Evolutionary conservation across 129 eudicot genomes (phyloP), one percentile per base, ranked within the genome.

Genomic region (Artemisia annua): DNA sequence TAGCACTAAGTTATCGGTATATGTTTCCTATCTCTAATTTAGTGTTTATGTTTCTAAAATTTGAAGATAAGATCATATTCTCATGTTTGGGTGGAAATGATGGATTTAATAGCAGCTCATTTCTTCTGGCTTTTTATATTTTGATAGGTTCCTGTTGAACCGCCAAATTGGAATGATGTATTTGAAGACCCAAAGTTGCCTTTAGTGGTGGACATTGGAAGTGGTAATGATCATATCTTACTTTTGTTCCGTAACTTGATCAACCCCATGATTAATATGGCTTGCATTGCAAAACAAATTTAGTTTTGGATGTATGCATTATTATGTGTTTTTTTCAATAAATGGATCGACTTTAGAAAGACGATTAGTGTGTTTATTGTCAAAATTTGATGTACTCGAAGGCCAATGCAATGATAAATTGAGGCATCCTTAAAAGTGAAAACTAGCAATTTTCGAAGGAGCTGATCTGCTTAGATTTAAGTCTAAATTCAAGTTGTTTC

Each of bases 151-250:
- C 95, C 99, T 1, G 94, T 67, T 14, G 85, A 86, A 82, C 85
- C 60, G 67, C 99, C 97, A 0, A 81, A 85, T 20, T 95, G 99
- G 99, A 84, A 85, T 78, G 86, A 76, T 66, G 96, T 91, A 16
- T 90, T 78, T 68, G 54, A 83, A 83, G 91, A 95, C 70, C 71
- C 94, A n/a, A 85, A 82, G 15, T 75, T 88, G 83, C 99, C 99
- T 8, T 82, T 95, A 63, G 86, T 91, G 87, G 97, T 95, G 83
- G 99, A 95, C 78, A 85, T 95, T 71, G 97, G 99, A 18, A 79
- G 88, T 48, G 99, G 97, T 95, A 90, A 74, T 62, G 32, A 70
- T 61, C 66, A 50, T 71, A 35, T 66, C 64, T 46, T 61, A 19
- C 67, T 61, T 39, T 55, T 35, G 15, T 5, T 71, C n/a, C 49